Evolutionary conservation across 352 stramenopile genomes (phyloP).

Genomic region (Stramenopiles sp.): DNA sequence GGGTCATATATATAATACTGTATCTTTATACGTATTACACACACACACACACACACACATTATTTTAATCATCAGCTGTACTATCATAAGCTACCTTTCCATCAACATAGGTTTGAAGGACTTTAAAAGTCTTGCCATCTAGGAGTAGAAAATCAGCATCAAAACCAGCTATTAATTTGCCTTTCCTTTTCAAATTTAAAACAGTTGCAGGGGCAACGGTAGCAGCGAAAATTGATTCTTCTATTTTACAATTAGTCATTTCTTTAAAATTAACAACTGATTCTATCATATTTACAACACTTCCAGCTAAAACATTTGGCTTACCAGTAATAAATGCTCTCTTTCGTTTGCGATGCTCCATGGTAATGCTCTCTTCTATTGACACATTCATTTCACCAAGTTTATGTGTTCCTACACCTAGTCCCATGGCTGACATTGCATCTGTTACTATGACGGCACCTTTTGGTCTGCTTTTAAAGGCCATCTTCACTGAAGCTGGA

Average conservation of each 20-base stretch:
- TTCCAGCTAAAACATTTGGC: conserved; percentile 50
- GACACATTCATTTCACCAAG: conserved; percentile 25
- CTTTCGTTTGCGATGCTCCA: not conserved
- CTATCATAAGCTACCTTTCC: conserved; percentile 33
- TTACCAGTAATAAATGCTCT: not conserved
- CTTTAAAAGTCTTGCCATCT: conserved; percentile 32
- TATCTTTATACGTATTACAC: no score
- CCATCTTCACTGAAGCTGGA: conserved; percentile 45
- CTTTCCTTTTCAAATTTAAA: conserved; percentile 39
- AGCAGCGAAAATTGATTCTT: conserved; percentile 43
- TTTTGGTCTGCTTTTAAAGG: conserved; percentile 43
- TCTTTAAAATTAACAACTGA: conserved; percentile 46
- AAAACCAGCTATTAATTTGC: conserved; percentile 41
- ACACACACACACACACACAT: no score
- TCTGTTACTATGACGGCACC: conserved; percentile 55
- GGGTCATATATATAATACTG: no score
- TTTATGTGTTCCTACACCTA: conserved; percentile 39
- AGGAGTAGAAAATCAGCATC: conserved; percentile 57
- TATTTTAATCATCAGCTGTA: no score
- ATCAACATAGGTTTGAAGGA: conserved; percentile 45
- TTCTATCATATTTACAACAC: conserved; percentile 48
- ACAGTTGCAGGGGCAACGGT: conserved; percentile 45
- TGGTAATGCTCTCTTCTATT: not conserved
- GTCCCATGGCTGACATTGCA: conserved; percentile 51
- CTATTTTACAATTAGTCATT: conserved; percentile 50